A percentile compares a stretch with the other conserved stretches of the same genome.
phyloP scores from a whole-genome alignment of 768 basidiomycete genomes.

The Leccinum disarticulatum region DNA sequence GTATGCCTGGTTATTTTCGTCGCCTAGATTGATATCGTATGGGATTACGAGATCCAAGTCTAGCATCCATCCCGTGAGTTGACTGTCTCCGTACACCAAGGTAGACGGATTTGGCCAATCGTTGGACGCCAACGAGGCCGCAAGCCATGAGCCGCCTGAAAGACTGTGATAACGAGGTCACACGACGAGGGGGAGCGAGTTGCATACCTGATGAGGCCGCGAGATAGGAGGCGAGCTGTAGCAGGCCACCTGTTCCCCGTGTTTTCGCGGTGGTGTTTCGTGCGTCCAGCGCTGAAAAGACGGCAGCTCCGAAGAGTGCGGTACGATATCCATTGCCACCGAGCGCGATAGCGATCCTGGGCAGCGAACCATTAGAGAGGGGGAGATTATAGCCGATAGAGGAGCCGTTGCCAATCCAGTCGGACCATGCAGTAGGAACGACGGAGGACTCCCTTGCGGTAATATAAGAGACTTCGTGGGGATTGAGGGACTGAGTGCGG shows the following conservation, averaged over 20 bases:
- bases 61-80: slow-evolving; percentile 53
- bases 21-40: slow-evolving; percentile 46
- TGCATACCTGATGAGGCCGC: slow-evolving; percentile 60
- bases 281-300: slow-evolving; percentile 57
- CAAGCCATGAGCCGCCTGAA: slow-evolving; percentile 66
- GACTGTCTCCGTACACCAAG: slow-evolving; percentile 58
- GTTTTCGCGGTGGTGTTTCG: slow-evolving; percentile 57
- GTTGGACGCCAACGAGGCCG: slow-evolving; percentile 62
- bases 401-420: slow-evolving; percentile 59
- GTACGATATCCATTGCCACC: slow-evolving; percentile 73
- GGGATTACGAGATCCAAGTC: slow-evolving; percentile 58
- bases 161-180: background rate
- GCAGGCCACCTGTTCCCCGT: slow-evolving; percentile 62
- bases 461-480: slow-evolving; percentile 50
- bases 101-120: slow-evolving; percentile 58
- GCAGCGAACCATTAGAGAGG: slow-evolving; percentile 41
- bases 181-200: background rate
- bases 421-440: slow-evolving; percentile 50
- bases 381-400: slow-evolving; percentile 52
- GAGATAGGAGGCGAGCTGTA: slow-evolving; percentile 71
- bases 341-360: slow-evolving; percentile 61
- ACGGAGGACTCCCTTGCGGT: slow-evolving; percentile 39
- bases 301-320: slow-evolving; percentile 63
- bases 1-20: slow-evolving; percentile 48
- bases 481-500: slow-evolving; percentile 52